phyloP scores from a whole-genome alignment of 2,329 filamentous ascomycete genomes.

The Sporothrix pseudoabietina region DNA sequence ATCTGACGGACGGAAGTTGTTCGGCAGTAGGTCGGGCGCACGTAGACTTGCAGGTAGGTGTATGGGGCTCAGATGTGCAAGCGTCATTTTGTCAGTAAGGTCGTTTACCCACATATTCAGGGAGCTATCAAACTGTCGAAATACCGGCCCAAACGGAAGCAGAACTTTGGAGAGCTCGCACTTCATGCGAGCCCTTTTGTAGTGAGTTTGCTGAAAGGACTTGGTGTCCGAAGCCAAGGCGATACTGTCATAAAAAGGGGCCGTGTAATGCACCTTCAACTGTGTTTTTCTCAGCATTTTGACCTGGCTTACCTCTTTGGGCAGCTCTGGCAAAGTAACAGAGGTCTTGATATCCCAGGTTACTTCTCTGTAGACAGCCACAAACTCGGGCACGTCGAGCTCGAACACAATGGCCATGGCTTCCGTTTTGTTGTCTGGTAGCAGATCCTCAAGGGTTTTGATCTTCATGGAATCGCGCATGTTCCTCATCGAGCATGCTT shows the following conservation, averaged over 20 bases:
- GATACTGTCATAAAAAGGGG: background rate
- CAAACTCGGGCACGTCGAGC: constrained; percentile 41
- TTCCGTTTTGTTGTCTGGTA: constrained; percentile 41
- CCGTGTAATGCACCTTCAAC: background rate
- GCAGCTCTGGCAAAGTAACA: constrained; percentile 36
- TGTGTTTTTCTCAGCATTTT: constrained; percentile 31
- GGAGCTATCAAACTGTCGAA: constrained; percentile 51
- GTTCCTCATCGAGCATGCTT: constrained; percentile 43
- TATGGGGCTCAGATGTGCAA: constrained; percentile 50
- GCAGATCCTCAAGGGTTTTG: constrained; percentile 45
- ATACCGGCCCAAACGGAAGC: constrained; percentile 50
- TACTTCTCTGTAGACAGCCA: constrained; percentile 46
- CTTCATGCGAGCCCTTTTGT: constrained; percentile 46
- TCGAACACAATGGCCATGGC: constrained; percentile 48
- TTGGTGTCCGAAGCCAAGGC: constrained; percentile 30
- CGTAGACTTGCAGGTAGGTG: constrained; percentile 39
- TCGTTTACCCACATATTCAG: constrained; percentile 46
- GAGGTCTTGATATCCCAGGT: constrained; percentile 46
- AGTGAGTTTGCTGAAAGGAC: constrained; percentile 49
- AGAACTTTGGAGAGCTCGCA: constrained; percentile 47
- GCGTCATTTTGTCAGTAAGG: constrained; percentile 41
- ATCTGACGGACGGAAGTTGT: constrained; percentile 39
- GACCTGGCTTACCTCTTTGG: background rate
- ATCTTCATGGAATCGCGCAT: constrained; percentile 43
- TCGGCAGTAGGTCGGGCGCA: constrained; percentile 42